Conservation (phyloP, 441 rosid genomes). For the Erodium chrysanthum region DNA sequence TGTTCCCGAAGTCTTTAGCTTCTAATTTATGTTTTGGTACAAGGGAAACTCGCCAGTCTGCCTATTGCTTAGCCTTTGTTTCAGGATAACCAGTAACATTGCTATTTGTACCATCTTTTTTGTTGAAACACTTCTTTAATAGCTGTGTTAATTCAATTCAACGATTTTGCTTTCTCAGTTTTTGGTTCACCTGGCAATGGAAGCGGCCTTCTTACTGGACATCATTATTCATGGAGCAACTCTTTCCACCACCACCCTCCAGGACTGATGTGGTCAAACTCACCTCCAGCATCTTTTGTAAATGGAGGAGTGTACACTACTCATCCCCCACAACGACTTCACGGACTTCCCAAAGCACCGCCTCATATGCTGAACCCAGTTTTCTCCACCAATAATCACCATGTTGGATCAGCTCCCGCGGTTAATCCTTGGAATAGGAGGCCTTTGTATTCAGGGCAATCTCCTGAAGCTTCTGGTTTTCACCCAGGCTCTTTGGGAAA, state of each 20-base stretch:
- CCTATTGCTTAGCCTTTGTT: background rate
- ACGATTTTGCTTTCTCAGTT: slow-evolving; percentile 27
- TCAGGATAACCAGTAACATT: background rate
- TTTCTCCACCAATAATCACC: slow-evolving; percentile 31
- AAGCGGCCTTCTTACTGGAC: slow-evolving; percentile 31
- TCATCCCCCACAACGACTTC: slow-evolving; percentile 25
- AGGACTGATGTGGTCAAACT: slow-evolving; percentile 46
- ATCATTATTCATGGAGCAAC: slow-evolving; percentile 38
- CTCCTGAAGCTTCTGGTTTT: slow-evolving; percentile 37
- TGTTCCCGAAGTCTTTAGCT: background rate
- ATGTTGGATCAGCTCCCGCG: slow-evolving; percentile 49
- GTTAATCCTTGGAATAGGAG: slow-evolving; percentile 43
- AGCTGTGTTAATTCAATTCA: background rate
- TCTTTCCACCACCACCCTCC: slow-evolving; percentile 31
- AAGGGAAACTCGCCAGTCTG: background rate
- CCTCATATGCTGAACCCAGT: slow-evolving; percentile 31
- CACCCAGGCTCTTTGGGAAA: slow-evolving; percentile 44
- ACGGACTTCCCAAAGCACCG: slow-evolving; percentile 39
- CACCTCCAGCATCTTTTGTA: slow-evolving; percentile 32
- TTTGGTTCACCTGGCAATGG: slow-evolving; percentile 35
- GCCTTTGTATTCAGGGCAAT: slow-evolving; percentile 35
- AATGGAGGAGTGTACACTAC: slow-evolving; percentile 33
- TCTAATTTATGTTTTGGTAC: background rate
- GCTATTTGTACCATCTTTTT: no score
- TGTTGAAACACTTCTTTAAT: no score